Evolutionary conservation across 23 red algal species (phyloP).

Genomic region (Gracilaria domingensis): DNA sequence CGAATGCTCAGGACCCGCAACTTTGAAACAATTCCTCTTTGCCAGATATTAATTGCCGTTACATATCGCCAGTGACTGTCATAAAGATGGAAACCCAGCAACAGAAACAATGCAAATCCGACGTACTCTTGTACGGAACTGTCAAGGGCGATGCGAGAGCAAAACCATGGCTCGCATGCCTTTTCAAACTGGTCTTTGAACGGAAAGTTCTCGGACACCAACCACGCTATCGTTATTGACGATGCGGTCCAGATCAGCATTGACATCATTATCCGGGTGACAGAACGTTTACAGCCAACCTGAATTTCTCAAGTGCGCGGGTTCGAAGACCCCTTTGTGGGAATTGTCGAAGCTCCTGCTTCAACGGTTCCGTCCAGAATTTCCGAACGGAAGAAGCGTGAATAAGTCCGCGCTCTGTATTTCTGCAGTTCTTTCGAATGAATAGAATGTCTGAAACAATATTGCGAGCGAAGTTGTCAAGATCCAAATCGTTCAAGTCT

Average conservation of each 20-base stretch:
- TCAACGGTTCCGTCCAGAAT: neutral
- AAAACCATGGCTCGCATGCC: conserved; percentile 29
- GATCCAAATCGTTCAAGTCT: conserved; percentile 58
- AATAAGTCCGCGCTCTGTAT: too few species aligned
- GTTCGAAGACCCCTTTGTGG: neutral
- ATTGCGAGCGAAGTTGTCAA: conserved; percentile 11
- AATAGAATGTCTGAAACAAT: conserved; percentile 42
- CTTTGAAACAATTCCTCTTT: conserved; percentile 18
- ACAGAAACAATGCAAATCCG: conserved; percentile 63
- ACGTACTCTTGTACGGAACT: conserved; percentile 45
- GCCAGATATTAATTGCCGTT: conserved; percentile 19
- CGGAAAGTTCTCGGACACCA: conserved; percentile 7
- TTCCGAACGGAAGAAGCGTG: neutral
- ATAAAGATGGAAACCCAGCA: conserved; percentile 53
- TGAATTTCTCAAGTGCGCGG: neutral
- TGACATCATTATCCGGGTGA: neutral
- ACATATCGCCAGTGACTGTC: conserved; percentile 56
- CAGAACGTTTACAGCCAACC: neutral
- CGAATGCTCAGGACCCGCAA: neutral
- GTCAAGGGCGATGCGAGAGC: conserved; percentile 59
- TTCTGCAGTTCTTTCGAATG: conserved; percentile 10
- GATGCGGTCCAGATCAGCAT: neutral
- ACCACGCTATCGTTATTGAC: conserved; percentile 5
- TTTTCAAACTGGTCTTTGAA: neutral
- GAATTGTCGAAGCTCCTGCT: neutral